A percentile compares a stretch with the other conserved stretches of the same genome.
phyloP scores from a whole-genome alignment of 176 grass and related monocot species.

The Poa annua region DNA sequence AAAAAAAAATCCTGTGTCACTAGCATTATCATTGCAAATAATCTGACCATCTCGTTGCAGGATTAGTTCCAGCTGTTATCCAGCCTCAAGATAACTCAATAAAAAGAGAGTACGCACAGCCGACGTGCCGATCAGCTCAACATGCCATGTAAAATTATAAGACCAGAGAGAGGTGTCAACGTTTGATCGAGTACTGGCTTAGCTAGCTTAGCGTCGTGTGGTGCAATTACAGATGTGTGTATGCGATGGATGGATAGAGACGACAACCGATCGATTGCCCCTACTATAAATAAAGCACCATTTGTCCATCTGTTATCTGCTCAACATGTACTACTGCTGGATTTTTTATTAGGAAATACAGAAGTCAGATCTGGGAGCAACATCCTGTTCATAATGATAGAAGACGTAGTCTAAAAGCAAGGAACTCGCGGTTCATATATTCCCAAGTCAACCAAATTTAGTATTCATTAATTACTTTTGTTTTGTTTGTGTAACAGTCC shows the following conservation, averaged over 20 bases:
- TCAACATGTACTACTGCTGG: slow-evolving; percentile 3
- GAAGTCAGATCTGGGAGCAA: slow-evolving; percentile 15
- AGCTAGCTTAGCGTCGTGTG: neutral
- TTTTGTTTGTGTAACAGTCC: neutral
- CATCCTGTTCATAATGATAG: neutral
- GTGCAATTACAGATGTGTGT: slow-evolving; percentile 3
- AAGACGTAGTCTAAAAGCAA: slow-evolving; percentile 31
- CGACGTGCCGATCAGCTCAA: neutral
- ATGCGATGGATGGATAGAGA: slow-evolving; percentile 57
- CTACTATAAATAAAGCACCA: neutral
- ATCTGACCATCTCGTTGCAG: slow-evolving; percentile 42
- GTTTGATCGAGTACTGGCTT: slow-evolving; percentile 41
- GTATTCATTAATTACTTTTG: neutral
- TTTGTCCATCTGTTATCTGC: slow-evolving; percentile 27
- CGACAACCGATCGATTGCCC: slow-evolving; percentile 41
- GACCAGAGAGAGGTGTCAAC: slow-evolving; percentile 16
- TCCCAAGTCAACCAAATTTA: slow-evolving; percentile 3
- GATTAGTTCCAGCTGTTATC: slow-evolving; percentile 7
- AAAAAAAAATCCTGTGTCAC: neutral
- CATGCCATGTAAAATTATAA: slow-evolving; percentile 10
- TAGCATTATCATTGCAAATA: slow-evolving; percentile 48
- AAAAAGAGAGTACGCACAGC: slow-evolving; percentile 9
- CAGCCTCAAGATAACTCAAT: slow-evolving; percentile 38
- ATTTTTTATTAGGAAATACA: neutral
- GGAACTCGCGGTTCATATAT: slow-evolving; percentile 39